Base-by-base conservation (phyloP, 495 filamentous ascomycete species). In the Xylaria venustula region DNA sequence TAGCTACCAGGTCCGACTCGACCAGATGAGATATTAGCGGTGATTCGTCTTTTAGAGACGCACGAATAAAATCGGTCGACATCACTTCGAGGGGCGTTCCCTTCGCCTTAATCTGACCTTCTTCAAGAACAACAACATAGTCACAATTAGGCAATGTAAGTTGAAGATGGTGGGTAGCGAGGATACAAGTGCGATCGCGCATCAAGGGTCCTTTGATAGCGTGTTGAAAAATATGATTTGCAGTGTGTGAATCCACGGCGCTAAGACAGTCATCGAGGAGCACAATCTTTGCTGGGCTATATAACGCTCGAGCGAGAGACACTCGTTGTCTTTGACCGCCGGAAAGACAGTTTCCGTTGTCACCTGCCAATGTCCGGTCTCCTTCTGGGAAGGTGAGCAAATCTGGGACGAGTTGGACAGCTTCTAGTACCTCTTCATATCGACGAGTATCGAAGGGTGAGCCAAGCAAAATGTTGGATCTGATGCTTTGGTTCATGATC, bases 261-360 rank as follows among this genome's bases (percentile, higher is more conserved):
- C 89, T 92, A 40, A 93, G 77, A 66, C 90, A 91, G 72, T 94
- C 90, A 68, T 94, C 90, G 25, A 94, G 78, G 7, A 94, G 76
- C 5, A 94, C 73, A 70, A 93, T 88, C n/a, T 83, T 80, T 11
- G 88, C 88, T 67, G 82, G 86, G 65, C 85, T 89, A 70, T 93
- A 93, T n/a, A 94, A 70, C 6, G 91, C 91, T 67, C 91, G 82
- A 14, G 90, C 90, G 30, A 94, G 79, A 30, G 91, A 92, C n/a
- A 94, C 92, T 56, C 90, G 81, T 73, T 94, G 90, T 70, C 93
- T 94, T 71, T 94, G 90, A 3, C 90, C 90, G 59, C 90, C 90
- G 7, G 90, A 94, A 20, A 94, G 76, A 58, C 88, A 87, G 55
- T 92, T 92, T 34, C 90, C 90, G 71, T 92, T 93, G 71, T 93